Evolutionary conservation across 2,329 filamentous ascomycete species (phyloP), one percentile per base, ranked within the genome.

Genomic region (Moelleriella libera): DNA sequence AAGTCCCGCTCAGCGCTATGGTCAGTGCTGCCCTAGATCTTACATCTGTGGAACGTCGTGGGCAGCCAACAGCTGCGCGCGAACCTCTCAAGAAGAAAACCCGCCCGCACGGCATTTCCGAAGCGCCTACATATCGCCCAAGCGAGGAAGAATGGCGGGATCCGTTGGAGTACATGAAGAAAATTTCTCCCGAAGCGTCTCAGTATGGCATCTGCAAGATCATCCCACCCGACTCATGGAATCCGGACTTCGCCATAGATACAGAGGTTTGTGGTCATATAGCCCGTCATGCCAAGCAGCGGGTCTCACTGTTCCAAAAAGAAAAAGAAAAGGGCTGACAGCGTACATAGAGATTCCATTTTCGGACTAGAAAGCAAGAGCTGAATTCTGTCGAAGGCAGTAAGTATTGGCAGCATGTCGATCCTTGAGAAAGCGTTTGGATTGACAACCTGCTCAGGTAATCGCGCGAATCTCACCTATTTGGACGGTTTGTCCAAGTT

Each of bases 321-420:
- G 21, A 3, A 21, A 32, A 14, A 21, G 29, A 34, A 6, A 6
- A 41, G 14, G n/a, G 14, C 40, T 41, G 40, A 41, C 40, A 41
- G 14, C 10, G 14, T 40, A 8, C 9, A 30, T 30, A 96, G 89
- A 86, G 82, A 66, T 98, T 98, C 60, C 92, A 98, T 64, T 98
- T 98, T 62, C 82, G 88, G 54, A 98, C 92, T 11, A 80, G 92
- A 61, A 88, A 94, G 63, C 92, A 98, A 64, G 90, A 97, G 65
- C 73, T 98, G 51, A 98, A 98, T 65, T 94, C 89, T 12, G 88
- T 97, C 45, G 92, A 98, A 83, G 92, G 92, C 74, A 92, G 88
- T 94, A 78, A 67, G 80, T 74, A 53, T 53, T 30, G 42, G 2
- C 29, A 30, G 6, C 8, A 30, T 9, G 10, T 9, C 5, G 21